Evolutionary conservation across 371 early-diverging fungal genomes (phyloP), one percentile per base, ranked within the genome.

Genomic region (Neoconidiobolus thromboides): DNA sequence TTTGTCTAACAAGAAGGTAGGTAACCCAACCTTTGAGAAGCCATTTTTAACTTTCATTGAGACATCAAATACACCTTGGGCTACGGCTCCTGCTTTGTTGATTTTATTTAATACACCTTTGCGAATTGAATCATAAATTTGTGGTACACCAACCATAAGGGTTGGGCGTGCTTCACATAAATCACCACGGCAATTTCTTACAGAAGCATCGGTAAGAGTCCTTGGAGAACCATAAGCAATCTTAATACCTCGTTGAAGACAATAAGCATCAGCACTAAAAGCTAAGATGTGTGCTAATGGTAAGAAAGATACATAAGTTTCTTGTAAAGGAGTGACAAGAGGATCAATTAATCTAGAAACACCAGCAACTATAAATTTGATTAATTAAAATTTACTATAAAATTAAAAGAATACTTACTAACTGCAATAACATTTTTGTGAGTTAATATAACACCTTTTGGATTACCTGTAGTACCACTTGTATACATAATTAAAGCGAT

Each of bases 401-500:
- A 26, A 26, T 26, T 26, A 26, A 26, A 26, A 26, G 26, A 48
- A 12, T n/a, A 69, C 71, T 71, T 74, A 77, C 80, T 70, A 60
- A 79, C 75, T 60, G 77, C 81, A 58, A 95, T 77, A 64, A 98
- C 70, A 67, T 91, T 90, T 55, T 74, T 75, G 69, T 95, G 93
- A n/a, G 84, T 76, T 26, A 93, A 66, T 67, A 87, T 69, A 3
- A 91, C 89, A 62, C 93, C 95, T 72, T 93, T 95, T 47, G 93
- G 87, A 58, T 73, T 76, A 43, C 98, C 98, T 3, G 91, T 88
- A 1, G 89, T 86, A 50, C 96, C 99, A 47, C 91, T 91, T 36
- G 98, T 95, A 71, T 96, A 98, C 80, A 93, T 90, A 69, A 98
- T 86, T 71, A 93, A 82, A 65, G 91, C 88, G 51, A 85, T 64